Base-by-base conservation (phyloP, 2,329 filamentous ascomycete species). In the Cercospora sesami region DNA sequence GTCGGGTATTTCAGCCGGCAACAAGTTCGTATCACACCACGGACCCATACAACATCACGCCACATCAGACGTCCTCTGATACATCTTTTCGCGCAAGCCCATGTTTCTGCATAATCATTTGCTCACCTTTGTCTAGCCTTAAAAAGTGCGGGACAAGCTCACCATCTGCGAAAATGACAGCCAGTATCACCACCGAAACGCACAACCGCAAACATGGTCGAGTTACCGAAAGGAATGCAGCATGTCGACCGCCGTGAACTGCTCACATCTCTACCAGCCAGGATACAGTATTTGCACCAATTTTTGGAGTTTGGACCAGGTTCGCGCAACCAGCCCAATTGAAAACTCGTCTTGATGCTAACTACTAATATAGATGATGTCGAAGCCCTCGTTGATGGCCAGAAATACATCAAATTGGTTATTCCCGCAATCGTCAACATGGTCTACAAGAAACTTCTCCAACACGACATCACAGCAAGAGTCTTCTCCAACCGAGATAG, bases 361-460 rank as follows among this genome's bases (percentile, higher is more conserved):
- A 23, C 21, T 5, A 51, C 4, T 14, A 51, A 14, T 10, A 2
- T 23, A 55, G 48, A 55, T 6, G 48, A 55, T 28, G 48, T 55
- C 66, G 89, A 91, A 72, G 90, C 90, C 45, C 85, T 94, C 42
- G 83, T 86, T 14, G 83, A 84, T 2, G 91, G 90, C 70, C 83
- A 87, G 68, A 92, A 92, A 78, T 93, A 93, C 80, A 90, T 93
- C 81, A 91, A 90, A 75, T 87, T 89, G n/a, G 86, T 94, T 33
- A 93, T 94, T 71, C 92, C 92, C 1, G 89, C 91, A 57, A 86
- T 95, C 23, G 91, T 94, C 75, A 93, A 94, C 79, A 91, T 93
- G 68, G 90, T 94, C 36, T 95, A 94, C 82, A 89, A 89, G 76
- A 94, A 94, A 77, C 85, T 95, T 0, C 83, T 94, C 10, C 87